phyloP scores from a whole-genome alignment of 2,329 filamentous ascomycete species.

The Penicillium sp. region DNA sequence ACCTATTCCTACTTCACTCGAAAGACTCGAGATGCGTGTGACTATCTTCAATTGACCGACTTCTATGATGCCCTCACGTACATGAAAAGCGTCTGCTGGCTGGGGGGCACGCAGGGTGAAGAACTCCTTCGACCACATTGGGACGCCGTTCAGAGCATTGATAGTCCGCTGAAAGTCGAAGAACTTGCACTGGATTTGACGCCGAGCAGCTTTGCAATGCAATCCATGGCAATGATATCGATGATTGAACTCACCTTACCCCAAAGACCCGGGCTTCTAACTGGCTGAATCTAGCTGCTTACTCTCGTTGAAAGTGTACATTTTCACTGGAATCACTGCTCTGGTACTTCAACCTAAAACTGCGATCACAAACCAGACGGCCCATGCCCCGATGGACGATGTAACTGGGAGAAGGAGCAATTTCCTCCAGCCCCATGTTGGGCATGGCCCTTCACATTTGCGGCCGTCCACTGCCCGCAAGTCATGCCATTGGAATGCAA shows the following conservation, averaged over 20 bases:
- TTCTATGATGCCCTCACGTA: not conserved
- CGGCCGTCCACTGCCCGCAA: not conserved
- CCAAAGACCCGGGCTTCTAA: too few species aligned
- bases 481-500: too few species aligned
- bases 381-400: not conserved
- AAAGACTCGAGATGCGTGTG: not conserved
- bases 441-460: too few species aligned
- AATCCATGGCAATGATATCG: not conserved
- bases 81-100: not conserved
- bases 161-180: not conserved
- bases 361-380: not conserved
- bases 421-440: not conserved
- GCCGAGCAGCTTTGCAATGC: not conserved
- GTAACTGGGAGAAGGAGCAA: not conserved
- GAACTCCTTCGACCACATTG: not conserved
- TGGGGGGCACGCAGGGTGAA: not conserved
- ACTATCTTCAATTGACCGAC: not conserved
- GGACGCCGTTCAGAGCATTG: not conserved
- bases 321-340: not conserved
- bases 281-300: not conserved
- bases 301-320: not conserved
- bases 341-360: too few species aligned
- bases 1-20: not conserved
- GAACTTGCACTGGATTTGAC: not conserved
- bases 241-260: too few species aligned